Percentiles rank a stretch among this genome's conserved stretches.
Evolutionary conservation across 352 stramenopile genomes (phyloP).

Genomic region (Globisporangium carolinianum): DNA sequence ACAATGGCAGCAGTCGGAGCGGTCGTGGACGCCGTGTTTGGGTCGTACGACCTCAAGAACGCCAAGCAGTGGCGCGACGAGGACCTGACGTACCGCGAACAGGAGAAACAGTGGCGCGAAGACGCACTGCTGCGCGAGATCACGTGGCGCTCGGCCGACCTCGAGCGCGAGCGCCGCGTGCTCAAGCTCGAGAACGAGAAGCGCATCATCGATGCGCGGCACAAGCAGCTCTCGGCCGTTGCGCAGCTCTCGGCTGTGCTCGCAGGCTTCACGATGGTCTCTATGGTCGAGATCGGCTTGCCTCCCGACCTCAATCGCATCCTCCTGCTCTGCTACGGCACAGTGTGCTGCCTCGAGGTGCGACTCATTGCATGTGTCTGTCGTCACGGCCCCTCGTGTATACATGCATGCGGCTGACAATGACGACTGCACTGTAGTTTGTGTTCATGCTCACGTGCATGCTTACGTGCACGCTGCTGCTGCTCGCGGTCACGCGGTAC

Average conservation of each 20-base stretch:
- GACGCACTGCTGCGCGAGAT: slow-evolving; percentile 58
- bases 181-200: slow-evolving; percentile 78
- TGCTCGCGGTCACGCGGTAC: slow-evolving; percentile 70
- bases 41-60: slow-evolving; percentile 82
- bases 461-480: slow-evolving; percentile 60
- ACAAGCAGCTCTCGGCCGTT: slow-evolving; percentile 55
- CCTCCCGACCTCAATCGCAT: slow-evolving; percentile 29
- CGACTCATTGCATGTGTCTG: slow-evolving; percentile 1
- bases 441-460: slow-evolving; percentile 71
- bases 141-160: slow-evolving; percentile 62
- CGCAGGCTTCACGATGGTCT: slow-evolving; percentile 65
- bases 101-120: slow-evolving; percentile 79
- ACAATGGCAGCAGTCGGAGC: slow-evolving; percentile 47
- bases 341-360: slow-evolving; percentile 47
- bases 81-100: slow-evolving; percentile 59
- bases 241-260: slow-evolving; percentile 63
- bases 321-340: slow-evolving; percentile 59
- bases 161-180: slow-evolving; percentile 62
- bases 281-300: slow-evolving; percentile 65
- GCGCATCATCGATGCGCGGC: slow-evolving; percentile 61
- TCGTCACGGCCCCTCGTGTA: too few relatives aligned
- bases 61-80: slow-evolving; percentile 81
- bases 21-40: slow-evolving; percentile 72
- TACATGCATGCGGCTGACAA: too few relatives aligned
- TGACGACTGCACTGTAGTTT: slow-evolving; percentile 26